Conservation (phyloP, 129 eudicot genomes). For the Centrapalus pauciflorus region DNA sequence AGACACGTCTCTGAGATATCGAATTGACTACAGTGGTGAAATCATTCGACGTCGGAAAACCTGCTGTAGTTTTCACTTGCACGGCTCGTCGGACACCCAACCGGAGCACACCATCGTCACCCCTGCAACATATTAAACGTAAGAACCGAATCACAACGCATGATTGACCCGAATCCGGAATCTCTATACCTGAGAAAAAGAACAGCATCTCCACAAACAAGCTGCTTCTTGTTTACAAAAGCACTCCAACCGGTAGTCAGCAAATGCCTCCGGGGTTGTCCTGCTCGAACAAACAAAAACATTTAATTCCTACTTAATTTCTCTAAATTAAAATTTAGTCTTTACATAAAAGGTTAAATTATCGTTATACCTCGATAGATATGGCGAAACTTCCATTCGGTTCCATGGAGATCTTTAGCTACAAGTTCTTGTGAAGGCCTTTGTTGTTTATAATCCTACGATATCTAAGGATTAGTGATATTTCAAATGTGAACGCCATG, state of each 20-base stretch:
- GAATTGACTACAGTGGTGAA: slow-evolving; percentile 42
- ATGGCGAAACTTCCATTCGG: slow-evolving; percentile 82
- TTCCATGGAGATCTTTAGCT: slow-evolving; percentile 79
- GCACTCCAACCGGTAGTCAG: slow-evolving; percentile 96
- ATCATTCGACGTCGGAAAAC: slow-evolving; percentile 33
- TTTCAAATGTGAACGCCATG: background rate
- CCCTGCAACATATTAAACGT: slow-evolving; percentile 36
- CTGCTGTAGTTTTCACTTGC: slow-evolving; percentile 37
- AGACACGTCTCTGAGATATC: slow-evolving; percentile 37
- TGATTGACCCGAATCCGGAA: too few species aligned
- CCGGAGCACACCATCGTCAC: slow-evolving; percentile 84
- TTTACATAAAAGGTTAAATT: background rate
- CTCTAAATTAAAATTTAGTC: too few species aligned
- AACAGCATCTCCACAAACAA: slow-evolving; percentile 91
- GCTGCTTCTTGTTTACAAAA: slow-evolving; percentile 85
- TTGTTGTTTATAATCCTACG: slow-evolving; percentile 71
- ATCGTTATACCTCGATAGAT: slow-evolving; percentile 54
- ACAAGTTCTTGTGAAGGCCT: slow-evolving; percentile 90
- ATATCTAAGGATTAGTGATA: background rate
- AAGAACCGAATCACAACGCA: background rate
- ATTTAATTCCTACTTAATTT: too few species aligned
- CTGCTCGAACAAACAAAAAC: slow-evolving; percentile 26
- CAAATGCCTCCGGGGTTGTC: slow-evolving; percentile 88
- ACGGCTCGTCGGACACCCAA: slow-evolving; percentile 70
- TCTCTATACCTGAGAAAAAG: slow-evolving; percentile 63